phyloP scores from a whole-genome alignment of 2,329 filamentous ascomycete species.

The Hymenoscyphus linearis region DNA sequence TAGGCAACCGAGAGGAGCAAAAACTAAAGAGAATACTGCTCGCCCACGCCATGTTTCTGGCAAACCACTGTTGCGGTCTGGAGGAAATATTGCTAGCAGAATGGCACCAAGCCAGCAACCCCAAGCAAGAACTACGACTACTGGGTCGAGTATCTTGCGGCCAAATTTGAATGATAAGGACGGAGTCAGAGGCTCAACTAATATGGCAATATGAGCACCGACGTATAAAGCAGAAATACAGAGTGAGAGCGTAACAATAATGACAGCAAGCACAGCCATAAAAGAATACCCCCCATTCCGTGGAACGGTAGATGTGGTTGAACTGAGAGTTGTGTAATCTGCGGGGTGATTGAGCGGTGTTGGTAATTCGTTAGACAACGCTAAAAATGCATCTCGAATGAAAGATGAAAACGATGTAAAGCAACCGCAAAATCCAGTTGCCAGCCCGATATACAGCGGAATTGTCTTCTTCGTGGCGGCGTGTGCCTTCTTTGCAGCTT shows the following conservation, averaged over 20 bases:
- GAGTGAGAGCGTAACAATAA: conserved; percentile 66
- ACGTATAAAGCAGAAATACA: conserved; percentile 64
- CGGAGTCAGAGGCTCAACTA: conserved; percentile 52
- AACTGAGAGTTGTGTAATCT: conserved; percentile 31
- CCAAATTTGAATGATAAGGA: conserved; percentile 52
- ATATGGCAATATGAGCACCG: conserved; percentile 70
- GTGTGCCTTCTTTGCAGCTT: conserved; percentile 51
- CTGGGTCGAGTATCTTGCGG: conserved; percentile 58
- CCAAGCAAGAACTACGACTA: conserved; percentile 59
- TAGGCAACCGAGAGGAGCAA: conserved; percentile 76
- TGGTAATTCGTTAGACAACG: conserved; percentile 68
- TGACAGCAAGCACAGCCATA: conserved; percentile 70
- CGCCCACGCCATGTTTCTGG: conserved; percentile 67
- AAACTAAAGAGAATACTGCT: conserved; percentile 71
- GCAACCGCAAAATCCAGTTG: conserved; percentile 83
- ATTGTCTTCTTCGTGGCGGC: conserved; percentile 73
- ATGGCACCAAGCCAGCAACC: conserved; percentile 75
- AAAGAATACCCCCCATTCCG: conserved; percentile 76
- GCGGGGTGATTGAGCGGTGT: conserved; percentile 40
- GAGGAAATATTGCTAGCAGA: conserved; percentile 66
- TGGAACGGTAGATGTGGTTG: conserved; percentile 35
- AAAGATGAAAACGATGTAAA: conserved; percentile 89
- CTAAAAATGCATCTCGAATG: conserved; percentile 73
- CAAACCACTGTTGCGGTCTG: conserved; percentile 42
- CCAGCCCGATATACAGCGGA: conserved; percentile 79